phyloP scores from a whole-genome alignment of 352 stramenopile species.

The Globisporangium spinosum region DNA sequence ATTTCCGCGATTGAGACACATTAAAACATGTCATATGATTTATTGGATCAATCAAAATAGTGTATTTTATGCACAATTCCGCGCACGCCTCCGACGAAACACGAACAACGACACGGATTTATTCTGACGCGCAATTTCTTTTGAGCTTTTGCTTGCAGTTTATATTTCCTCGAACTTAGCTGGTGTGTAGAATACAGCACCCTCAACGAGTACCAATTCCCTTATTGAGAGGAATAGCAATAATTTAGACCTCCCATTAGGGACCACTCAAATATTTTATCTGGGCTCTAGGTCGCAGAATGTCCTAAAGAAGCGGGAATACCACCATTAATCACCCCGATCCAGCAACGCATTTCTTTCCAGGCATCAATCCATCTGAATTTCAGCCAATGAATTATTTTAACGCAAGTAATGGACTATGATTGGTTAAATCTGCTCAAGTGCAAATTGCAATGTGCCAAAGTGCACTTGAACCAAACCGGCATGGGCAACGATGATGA shows the following conservation, averaged over 20 bases:
- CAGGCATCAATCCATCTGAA: constrained; percentile 9
- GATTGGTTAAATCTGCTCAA: background rate
- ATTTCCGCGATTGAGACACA: background rate
- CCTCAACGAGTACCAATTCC: background rate
- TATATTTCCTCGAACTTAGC: constrained; percentile 6
- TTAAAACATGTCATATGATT: background rate
- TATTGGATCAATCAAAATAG: background rate
- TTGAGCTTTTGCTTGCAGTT: background rate
- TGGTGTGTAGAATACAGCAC: too few relatives aligned
- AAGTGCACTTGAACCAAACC: background rate
- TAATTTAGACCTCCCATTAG: too few relatives aligned
- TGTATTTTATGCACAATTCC: background rate
- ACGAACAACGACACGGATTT: constrained; percentile 1
- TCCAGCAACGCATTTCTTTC: background rate
- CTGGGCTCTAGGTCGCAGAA: too few relatives aligned
- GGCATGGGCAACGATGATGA: background rate
- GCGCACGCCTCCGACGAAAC: background rate
- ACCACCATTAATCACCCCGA: background rate
- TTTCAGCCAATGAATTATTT: background rate
- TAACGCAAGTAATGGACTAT: background rate
- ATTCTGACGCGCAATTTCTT: background rate
- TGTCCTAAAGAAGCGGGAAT: too few relatives aligned
- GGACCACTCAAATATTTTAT: too few relatives aligned
- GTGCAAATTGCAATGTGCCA: background rate
- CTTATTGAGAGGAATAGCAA: background rate